Conservation (phyloP, 2,329 filamentous ascomycete genomes). For the Thelonectria blattea region DNA sequence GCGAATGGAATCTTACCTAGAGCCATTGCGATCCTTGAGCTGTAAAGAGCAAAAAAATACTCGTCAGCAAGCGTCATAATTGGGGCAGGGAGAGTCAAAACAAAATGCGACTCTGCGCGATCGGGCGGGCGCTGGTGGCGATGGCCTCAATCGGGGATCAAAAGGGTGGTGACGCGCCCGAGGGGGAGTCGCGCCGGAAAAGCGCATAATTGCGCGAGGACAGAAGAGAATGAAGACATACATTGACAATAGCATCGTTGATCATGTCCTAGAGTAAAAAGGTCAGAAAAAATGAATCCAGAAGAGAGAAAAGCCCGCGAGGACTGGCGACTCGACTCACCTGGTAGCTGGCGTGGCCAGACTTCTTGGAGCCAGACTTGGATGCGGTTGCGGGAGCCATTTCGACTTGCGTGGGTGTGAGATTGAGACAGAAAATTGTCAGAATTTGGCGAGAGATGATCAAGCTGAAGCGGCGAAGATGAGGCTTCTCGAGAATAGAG, state of each 20-base stretch:
- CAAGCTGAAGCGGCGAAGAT: slow-evolving; percentile 32
- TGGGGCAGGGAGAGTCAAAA: slow-evolving; percentile 22
- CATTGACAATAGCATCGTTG: slow-evolving; percentile 65
- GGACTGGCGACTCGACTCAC: slow-evolving; percentile 47
- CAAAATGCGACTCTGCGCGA: slow-evolving; percentile 14
- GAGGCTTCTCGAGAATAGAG: slow-evolving; percentile 27
- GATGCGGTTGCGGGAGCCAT: slow-evolving; percentile 68
- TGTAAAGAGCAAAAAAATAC: slow-evolving; percentile 44
- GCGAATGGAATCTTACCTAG: slow-evolving; percentile 43
- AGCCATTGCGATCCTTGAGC: slow-evolving; percentile 69
- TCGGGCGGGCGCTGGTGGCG: slow-evolving; percentile 24
- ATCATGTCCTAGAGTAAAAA: slow-evolving; percentile 61
- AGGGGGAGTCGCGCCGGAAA: slow-evolving; percentile 46
- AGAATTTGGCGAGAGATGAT: slow-evolving; percentile 31
- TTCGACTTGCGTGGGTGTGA: slow-evolving; percentile 42
- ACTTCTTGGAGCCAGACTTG: slow-evolving; percentile 49
- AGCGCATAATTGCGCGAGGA: slow-evolving; percentile 33
- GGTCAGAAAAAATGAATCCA: slow-evolving; percentile 12
- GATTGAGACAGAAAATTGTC: slow-evolving; percentile 26
- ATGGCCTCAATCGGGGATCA: slow-evolving; percentile 34
- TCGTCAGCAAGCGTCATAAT: slow-evolving; percentile 46
- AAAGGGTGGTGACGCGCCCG: slow-evolving; percentile 17
- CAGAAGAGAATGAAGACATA: slow-evolving; percentile 48
- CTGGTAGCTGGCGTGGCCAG: slow-evolving; percentile 65
- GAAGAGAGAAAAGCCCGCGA: slow-evolving; percentile 15